These are phyloP conservation scores for Vanrija sp. DNA, from an alignment of 1,284 basidiomycete species.

Conservation along the genomic window DNA sequence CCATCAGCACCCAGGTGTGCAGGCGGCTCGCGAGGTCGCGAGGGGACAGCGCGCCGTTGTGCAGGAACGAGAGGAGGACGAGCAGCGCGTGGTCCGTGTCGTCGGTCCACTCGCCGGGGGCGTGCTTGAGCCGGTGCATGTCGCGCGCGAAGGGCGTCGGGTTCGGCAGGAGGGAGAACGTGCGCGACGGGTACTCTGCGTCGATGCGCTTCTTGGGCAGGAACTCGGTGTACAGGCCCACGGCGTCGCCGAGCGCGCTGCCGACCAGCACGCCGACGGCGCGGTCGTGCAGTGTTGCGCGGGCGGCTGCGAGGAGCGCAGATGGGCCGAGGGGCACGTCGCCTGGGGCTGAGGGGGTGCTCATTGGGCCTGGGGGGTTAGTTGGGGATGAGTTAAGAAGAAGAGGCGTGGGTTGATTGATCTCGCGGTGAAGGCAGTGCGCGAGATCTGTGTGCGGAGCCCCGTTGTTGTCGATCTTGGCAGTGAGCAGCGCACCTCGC, in stretches of 20 bases:
- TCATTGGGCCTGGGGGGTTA: too few species aligned
- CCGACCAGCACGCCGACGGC: slow-evolving; percentile 8
- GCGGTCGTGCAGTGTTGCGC: slow-evolving; percentile 7
- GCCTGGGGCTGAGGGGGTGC: too few species aligned
- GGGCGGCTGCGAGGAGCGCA: slow-evolving; percentile 47
- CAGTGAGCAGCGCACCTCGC: too few species aligned
- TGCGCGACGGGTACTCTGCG: slow-evolving; percentile 1
- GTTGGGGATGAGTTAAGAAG: too few species aligned
- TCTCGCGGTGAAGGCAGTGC: too few species aligned
- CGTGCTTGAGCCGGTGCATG: slow-evolving; percentile 15
- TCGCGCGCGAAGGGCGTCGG: slow-evolving; percentile 14
- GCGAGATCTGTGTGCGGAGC: too few species aligned
- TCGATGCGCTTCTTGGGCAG: background rate
- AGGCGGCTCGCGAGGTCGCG: slow-evolving; percentile 7
- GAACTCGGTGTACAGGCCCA: slow-evolving; percentile 19
- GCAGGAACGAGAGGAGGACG: slow-evolving; percentile 13
- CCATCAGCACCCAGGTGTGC: slow-evolving; percentile 8
- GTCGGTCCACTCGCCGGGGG: slow-evolving; percentile 15
- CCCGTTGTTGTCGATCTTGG: too few species aligned
- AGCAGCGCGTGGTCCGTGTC: slow-evolving; percentile 18
- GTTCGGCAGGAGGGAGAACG: slow-evolving; percentile 3
- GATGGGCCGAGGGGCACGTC: slow-evolving; percentile 55
- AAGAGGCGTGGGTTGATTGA: too few species aligned
- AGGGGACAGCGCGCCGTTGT: background rate
- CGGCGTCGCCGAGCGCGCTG: slow-evolving; percentile 14